Evolutionary conservation across 768 basidiomycete genomes (phyloP), one percentile per base, ranked within the genome.

Genomic region (Sistotremastrum suecicum): DNA sequence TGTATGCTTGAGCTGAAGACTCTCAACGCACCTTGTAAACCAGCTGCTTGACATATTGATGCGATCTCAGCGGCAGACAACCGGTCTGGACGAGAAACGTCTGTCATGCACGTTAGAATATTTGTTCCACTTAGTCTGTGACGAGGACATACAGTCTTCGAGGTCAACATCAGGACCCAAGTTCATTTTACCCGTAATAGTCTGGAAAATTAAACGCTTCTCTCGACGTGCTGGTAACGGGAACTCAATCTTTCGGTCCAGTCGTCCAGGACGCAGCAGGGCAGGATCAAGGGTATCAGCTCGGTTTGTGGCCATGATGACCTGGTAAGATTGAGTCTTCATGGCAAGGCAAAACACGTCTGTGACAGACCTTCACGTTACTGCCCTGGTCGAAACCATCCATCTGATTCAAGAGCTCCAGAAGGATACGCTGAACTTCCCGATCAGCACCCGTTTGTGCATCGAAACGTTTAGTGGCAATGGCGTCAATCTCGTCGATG

Each of bases 301-400:
- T 55, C 95, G 85, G 66, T 99, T 99, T 38, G 95, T 99, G 30
- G 95, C 95, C 95, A 98, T 98, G 61, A 99, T 99, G 37, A 99
- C 95, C 91, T 95, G 49, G 42, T 12, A 47, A 45, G 20, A 32
- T 42, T 39, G 31, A 45, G 41, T 49, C 38, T 38, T 46, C 12
- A 40, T 33, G 38, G 39, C 6, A 45, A 7, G 5, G n/a, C 5
- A 36, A 10, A 34, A 10, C n/a, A 41, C n/a, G 6, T 11, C 28
- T 12, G 42, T 7, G 4, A 47, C 66, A 39, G 57, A 87, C 92
- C 80, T 99, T 98, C 59, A 99, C 95, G 55, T 92, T 98, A 60
- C 89, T 91, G 3, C 85, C 85, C 63, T 99, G 95, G 64, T 99
- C 95, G 63, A 99, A 99, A 51, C 95, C 95, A 56, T 99, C 95